phyloP scores from a whole-genome alignment of 805 yeast genomes.

The Zygotorulaspora florentina region DNA sequence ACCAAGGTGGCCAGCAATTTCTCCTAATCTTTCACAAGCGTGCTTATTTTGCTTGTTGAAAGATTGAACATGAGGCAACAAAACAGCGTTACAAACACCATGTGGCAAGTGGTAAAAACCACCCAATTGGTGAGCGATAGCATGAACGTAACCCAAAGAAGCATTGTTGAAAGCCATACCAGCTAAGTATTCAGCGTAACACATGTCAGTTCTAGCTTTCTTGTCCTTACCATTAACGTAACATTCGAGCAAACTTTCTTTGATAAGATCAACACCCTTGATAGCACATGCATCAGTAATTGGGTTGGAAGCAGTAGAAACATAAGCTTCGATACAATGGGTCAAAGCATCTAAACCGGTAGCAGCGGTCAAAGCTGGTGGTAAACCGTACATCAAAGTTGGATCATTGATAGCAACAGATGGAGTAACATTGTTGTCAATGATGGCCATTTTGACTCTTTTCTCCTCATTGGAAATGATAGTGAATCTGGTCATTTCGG shows the following conservation, averaged over 20 bases:
- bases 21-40: slow-evolving; percentile 18
- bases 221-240: slow-evolving; percentile 39
- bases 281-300: slow-evolving; percentile 42
- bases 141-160: slow-evolving; percentile 39
- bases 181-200: slow-evolving; percentile 43
- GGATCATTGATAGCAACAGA: slow-evolving; percentile 44
- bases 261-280: slow-evolving; percentile 39
- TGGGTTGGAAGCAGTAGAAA: slow-evolving; percentile 46
- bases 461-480: slow-evolving; percentile 39
- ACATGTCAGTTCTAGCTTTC: slow-evolving; percentile 42
- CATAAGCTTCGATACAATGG: slow-evolving; percentile 44
- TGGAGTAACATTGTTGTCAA: slow-evolving; percentile 41
- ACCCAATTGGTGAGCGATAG: slow-evolving; percentile 40
- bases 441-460: slow-evolving; percentile 42
- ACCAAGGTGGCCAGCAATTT: slow-evolving; percentile 21
- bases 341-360: slow-evolving; percentile 44
- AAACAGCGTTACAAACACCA: slow-evolving; percentile 43
- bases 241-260: slow-evolving; percentile 39
- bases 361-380: slow-evolving; percentile 39
- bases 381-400: slow-evolving; percentile 39
- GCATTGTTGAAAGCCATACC: slow-evolving; percentile 46
- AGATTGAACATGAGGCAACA: slow-evolving; percentile 40
- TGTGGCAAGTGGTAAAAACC: slow-evolving; percentile 42
- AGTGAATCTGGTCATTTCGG: slow-evolving; percentile 45
- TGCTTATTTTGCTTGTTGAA: slow-evolving; percentile 13